Conservation (phyloP, 164 flowering plant genomes). For the Tinospora cordifolia region DNA sequence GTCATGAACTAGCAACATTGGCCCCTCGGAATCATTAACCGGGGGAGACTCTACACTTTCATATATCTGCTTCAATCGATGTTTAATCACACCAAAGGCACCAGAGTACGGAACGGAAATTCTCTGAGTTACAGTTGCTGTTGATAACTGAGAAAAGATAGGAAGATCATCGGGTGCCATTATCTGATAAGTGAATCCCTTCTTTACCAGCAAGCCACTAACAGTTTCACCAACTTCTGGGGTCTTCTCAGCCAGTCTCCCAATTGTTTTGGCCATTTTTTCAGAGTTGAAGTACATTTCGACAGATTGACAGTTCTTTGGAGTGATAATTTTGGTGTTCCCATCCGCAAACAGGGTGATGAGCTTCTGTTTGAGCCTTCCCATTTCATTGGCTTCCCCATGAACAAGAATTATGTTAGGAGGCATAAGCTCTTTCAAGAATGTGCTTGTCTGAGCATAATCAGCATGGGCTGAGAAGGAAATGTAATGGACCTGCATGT, state of each 20-base stretch:
- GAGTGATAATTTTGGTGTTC: constrained; percentile 72
- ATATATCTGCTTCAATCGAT: constrained; percentile 74
- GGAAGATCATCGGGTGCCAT: constrained; percentile 96
- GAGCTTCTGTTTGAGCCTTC: constrained; percentile 86
- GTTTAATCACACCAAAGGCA: constrained; percentile 68
- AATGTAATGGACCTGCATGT: constrained; percentile 91
- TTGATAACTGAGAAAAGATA: constrained; percentile 77
- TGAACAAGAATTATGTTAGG: constrained; percentile 93
- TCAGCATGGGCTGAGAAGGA: constrained; percentile 98
- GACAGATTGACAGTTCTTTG: constrained; percentile 93
- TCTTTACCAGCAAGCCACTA: constrained; percentile 85
- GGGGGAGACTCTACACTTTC: constrained; percentile 65
- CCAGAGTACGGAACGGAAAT: constrained; percentile 83
- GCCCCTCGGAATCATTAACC: constrained; percentile 58
- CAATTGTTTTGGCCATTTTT: constrained; percentile 91
- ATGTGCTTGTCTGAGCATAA: constrained; percentile 81
- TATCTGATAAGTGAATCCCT: constrained; percentile 89
- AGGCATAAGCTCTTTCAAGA: constrained; percentile 84
- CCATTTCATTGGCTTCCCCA: constrained; percentile 94
- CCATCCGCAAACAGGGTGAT: constrained; percentile 56
- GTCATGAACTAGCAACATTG: constrained; percentile 61
- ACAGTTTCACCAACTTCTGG: constrained; percentile 78
- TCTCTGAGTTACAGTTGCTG: constrained; percentile 65
- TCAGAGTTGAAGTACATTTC: constrained; percentile 91
- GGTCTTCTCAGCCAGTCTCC: constrained; percentile 72